These are phyloP conservation scores for Glycine soja DNA, from an alignment of 306 rosid genomes.

Conservation along the genomic window DNA sequence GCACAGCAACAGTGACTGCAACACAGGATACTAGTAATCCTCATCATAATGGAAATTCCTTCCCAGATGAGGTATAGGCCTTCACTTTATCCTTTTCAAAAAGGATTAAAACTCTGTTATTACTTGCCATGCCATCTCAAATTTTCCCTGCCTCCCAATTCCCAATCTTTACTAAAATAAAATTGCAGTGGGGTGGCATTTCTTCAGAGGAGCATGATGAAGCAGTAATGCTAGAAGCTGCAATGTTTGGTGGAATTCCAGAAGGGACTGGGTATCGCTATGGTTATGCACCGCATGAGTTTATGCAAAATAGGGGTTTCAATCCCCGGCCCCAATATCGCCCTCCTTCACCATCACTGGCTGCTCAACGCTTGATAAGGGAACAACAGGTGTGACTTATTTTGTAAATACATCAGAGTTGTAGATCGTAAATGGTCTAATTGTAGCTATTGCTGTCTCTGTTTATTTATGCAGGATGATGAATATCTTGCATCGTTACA, in stretches of 20 bases:
- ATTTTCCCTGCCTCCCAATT: conserved; percentile 30
- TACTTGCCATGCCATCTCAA: conserved; percentile 17
- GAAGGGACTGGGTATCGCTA: conserved; percentile 72
- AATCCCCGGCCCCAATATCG: conserved; percentile 55
- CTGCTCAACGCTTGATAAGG: conserved; percentile 88
- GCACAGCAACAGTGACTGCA: conserved; percentile 62
- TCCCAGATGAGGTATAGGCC: conserved; percentile 75
- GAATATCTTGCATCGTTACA: conserved; percentile 89
- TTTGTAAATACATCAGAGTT: conserved; percentile 26
- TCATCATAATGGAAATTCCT: conserved; percentile 55
- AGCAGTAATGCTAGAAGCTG: conserved; percentile 98
- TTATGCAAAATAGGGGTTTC: conserved; percentile 59
- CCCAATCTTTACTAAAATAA: conserved; percentile 33
- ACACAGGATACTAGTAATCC: conserved; percentile 50
- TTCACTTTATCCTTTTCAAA: conserved; percentile 32
- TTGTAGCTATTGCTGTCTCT: conserved; percentile 19
- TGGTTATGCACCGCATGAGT: conserved; percentile 74
- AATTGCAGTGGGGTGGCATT: conserved; percentile 93
- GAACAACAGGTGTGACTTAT: conserved; percentile 83
- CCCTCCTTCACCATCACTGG: conserved; percentile 87
- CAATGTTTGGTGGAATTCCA: conserved; percentile 94
- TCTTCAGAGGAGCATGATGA: conserved; percentile 92
- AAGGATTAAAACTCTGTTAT: conserved; percentile 15
- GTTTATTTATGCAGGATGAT: conserved; percentile 76
- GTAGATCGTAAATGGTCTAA: conserved; percentile 30